Evolutionary conservation across 2,329 filamentous ascomycete species (phyloP).

Genomic region (Beauveria varroae): DNA sequence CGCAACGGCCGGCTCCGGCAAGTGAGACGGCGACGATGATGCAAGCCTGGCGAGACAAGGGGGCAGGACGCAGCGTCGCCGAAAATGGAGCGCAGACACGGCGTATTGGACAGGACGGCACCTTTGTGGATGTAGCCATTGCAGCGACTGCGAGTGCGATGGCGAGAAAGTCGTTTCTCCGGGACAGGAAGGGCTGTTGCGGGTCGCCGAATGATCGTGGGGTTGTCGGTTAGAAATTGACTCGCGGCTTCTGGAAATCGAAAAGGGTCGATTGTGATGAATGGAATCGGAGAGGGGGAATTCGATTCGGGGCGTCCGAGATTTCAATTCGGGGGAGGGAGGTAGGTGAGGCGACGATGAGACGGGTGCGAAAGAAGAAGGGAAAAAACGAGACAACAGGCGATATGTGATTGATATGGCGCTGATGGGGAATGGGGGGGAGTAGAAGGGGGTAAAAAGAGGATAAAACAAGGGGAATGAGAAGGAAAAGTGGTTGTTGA

Average conservation of each 20-base stretch:
- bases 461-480: constrained; percentile 1
- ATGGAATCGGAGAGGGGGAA: not conserved
- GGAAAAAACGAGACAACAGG: not conserved
- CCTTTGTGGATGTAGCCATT: constrained; percentile 14
- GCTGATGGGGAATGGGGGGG: not conserved
- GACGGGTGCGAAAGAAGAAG: not conserved
- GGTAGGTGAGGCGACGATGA: not conserved
- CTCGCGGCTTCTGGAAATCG: not conserved
- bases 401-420: constrained; percentile 6
- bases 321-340: not conserved
- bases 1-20: too few relatives aligned
- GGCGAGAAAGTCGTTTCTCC: not conserved
- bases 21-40: too few relatives aligned
- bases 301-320: not conserved
- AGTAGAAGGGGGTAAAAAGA: not conserved
- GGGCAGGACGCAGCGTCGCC: not conserved
- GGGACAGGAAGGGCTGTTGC: constrained; percentile 4
- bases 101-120: not conserved
- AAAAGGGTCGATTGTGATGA: not conserved
- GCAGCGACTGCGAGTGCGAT: constrained; percentile 2
- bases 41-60: too few relatives aligned
- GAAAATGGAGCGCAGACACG: not conserved
- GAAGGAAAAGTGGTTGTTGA: constrained; percentile 5
- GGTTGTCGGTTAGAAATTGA: constrained; percentile 3
- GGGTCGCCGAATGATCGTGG: constrained; percentile 9